phyloP scores from a whole-genome alignment of 805 yeast species.

The Hanseniaspora lachancei region DNA sequence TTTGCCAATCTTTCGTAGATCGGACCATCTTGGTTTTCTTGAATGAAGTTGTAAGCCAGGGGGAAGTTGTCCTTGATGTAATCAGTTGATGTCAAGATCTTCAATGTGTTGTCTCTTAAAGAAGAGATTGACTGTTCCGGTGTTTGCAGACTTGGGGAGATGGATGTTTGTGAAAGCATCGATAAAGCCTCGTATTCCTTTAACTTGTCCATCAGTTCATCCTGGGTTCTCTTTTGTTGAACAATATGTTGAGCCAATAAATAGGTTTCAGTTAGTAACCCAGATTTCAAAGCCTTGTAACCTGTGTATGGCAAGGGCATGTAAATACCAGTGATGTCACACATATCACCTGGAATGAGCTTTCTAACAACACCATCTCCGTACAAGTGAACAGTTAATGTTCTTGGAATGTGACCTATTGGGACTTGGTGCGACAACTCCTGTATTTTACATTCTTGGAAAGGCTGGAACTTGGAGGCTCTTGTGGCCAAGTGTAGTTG shows the following conservation, averaged over 20 bases:
- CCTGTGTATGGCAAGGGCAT: conserved; percentile 95
- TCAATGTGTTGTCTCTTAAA: neutral
- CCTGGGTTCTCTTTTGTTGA: conserved; percentile 56
- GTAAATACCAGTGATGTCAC: conserved; percentile 83
- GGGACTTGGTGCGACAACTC: conserved; percentile 95
- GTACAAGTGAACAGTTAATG: conserved; percentile 72
- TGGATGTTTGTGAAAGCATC: neutral
- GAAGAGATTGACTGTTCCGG: neutral
- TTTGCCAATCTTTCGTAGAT: conserved; percentile 67
- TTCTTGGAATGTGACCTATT: conserved; percentile 91
- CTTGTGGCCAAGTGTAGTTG: conserved; percentile 84
- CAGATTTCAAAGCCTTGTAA: conserved; percentile 81
- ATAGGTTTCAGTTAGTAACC: conserved; percentile 85
- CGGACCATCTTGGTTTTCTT: conserved; percentile 23
- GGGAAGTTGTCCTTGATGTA: conserved; percentile 5
- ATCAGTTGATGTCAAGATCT: neutral
- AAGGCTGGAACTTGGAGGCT: conserved; percentile 88
- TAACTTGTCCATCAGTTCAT: conserved; percentile 41
- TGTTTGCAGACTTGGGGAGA: neutral
- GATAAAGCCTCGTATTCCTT: conserved; percentile 29
- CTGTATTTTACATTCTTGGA: conserved; percentile 91
- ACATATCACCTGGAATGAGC: conserved; percentile 87
- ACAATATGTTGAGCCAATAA: conserved; percentile 73
- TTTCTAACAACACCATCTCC: conserved; percentile 73
- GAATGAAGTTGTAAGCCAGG: neutral